A percentile compares a stretch with the other conserved stretches of the same genome.
These are phyloP conservation scores for Onygenales sp. DNA, from an alignment of 2,329 filamentous ascomycete genomes.

Conservation along the genomic window DNA sequence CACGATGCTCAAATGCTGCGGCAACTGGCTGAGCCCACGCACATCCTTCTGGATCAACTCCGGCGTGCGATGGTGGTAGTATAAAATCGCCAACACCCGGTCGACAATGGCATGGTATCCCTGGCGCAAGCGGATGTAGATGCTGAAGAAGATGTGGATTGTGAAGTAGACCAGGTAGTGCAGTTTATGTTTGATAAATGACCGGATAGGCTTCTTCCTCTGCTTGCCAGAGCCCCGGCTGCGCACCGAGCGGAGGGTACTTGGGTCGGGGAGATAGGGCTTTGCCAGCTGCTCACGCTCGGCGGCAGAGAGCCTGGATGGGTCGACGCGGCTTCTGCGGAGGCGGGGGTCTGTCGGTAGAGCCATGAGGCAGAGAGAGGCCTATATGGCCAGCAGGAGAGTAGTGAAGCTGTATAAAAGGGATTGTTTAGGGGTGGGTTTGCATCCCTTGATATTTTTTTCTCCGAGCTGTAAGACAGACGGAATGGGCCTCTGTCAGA, in stretches of 20 bases:
- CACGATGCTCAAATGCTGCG: conserved; percentile 80
- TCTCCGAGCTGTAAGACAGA: neutral
- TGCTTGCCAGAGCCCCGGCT: conserved; percentile 11
- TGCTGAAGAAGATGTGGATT: conserved; percentile 68
- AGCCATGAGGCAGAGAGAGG: neutral
- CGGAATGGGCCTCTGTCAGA: neutral
- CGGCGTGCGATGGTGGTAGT: conserved; percentile 92
- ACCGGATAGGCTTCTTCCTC: conserved; percentile 29
- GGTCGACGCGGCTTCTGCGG: neutral
- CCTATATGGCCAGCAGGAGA: neutral
- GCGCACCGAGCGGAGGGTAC: conserved; percentile 17
- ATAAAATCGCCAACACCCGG: conserved; percentile 69
- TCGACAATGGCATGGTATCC: conserved; percentile 70
- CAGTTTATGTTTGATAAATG: conserved; percentile 35
- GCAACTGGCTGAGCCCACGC: conserved; percentile 60
- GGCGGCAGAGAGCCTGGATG: conserved; percentile 9
- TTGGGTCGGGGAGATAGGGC: conserved; percentile 43
- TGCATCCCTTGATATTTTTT: no score
- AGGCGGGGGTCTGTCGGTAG: neutral
- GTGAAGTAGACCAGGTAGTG: conserved; percentile 36
- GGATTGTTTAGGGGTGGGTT: no score
- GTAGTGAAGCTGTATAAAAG: conserved; percentile 24
- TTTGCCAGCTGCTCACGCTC: conserved; percentile 34
- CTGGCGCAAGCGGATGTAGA: conserved; percentile 76
- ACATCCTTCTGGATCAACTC: conserved; percentile 88